Percentiles rank a stretch among this genome's conserved stretches.
These are phyloP conservation scores for Kodamaea nitidulidarum DNA, from an alignment of 805 yeast genomes.

Conservation along the genomic window DNA sequence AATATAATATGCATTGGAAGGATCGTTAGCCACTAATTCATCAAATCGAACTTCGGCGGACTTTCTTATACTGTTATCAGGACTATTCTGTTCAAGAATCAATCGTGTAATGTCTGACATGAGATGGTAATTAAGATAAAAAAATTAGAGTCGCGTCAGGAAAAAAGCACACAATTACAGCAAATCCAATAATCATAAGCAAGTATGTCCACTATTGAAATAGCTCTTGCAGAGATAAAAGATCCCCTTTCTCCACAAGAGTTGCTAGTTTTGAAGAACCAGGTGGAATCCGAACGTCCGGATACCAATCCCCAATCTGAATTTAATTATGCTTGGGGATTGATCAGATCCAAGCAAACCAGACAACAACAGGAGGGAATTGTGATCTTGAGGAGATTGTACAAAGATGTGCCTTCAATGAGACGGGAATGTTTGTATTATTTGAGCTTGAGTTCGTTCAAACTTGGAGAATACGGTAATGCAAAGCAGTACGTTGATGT, in stretches of 20 bases:
- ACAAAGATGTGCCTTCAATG: constrained; percentile 73
- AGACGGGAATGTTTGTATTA: constrained; percentile 89
- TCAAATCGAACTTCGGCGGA: constrained; percentile 51
- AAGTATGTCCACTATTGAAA: constrained; percentile 17
- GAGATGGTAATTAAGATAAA: not conserved
- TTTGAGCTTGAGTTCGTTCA: constrained; percentile 80
- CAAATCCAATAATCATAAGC: not conserved
- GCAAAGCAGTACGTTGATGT: constrained; percentile 84
- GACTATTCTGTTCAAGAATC: constrained; percentile 28
- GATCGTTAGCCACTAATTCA: constrained; percentile 40
- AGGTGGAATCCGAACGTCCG: constrained; percentile 77
- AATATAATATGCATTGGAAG: constrained; percentile 42
- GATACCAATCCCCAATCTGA: constrained; percentile 75
- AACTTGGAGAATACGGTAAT: constrained; percentile 80
- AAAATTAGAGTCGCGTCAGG: not conserved
- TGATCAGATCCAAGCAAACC: constrained; percentile 64
- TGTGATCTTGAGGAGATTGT: constrained; percentile 62
- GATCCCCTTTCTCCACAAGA: constrained; percentile 69
- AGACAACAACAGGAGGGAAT: constrained; percentile 77
- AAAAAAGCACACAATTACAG: not conserved
- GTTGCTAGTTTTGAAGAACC: constrained; percentile 68
- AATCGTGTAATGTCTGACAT: constrained; percentile 7
- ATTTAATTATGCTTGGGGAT: constrained; percentile 96
- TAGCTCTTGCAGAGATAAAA: constrained; percentile 40
- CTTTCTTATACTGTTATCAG: constrained; percentile 51